phyloP scores from a whole-genome alignment of 257 asterid genomes.

The Agastache rugosa region DNA sequence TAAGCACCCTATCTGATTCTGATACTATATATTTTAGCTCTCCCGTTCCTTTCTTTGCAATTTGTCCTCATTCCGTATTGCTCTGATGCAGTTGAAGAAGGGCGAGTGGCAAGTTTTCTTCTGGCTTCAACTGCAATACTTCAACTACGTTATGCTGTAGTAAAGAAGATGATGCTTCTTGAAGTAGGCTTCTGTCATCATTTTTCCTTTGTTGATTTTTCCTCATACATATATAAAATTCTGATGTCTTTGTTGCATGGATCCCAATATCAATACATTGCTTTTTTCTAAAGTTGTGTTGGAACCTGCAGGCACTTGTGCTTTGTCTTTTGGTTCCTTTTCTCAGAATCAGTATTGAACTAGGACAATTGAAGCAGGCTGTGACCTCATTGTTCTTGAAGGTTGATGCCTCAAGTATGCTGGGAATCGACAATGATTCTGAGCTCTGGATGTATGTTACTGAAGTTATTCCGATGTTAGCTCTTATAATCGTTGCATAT shows the following conservation, averaged over 20 bases:
- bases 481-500: slow-evolving; percentile 63
- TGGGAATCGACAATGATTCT: slow-evolving; percentile 55
- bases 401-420: slow-evolving; percentile 61
- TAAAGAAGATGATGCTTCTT: slow-evolving; percentile 60
- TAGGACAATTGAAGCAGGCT: slow-evolving; percentile 69
- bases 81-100: slow-evolving; percentile 89
- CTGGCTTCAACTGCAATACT: slow-evolving; percentile 86
- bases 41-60: slow-evolving; percentile 29
- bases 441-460: slow-evolving; percentile 55
- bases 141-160: slow-evolving; percentile 67
- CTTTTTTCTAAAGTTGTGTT: slow-evolving; percentile 34
- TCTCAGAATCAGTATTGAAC: slow-evolving; percentile 80
- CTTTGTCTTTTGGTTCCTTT: slow-evolving; percentile 75
- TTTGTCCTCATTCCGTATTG: slow-evolving; percentile 35
- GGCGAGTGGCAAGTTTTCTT: slow-evolving; percentile 87
- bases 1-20: slow-evolving; percentile 50
- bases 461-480: slow-evolving; percentile 65
- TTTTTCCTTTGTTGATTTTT: neutral
- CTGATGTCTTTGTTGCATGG: slow-evolving; percentile 6
- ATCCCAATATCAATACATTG: slow-evolving; percentile 14
- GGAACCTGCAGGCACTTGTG: slow-evolving; percentile 65
- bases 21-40: slow-evolving; percentile 24
- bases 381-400: slow-evolving; percentile 64
- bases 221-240: slow-evolving; percentile 11
- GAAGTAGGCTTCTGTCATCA: slow-evolving; percentile 56